Evolutionary conservation across 768 basidiomycete species (phyloP).

Genomic region (Phanerochaete sordida): DNA sequence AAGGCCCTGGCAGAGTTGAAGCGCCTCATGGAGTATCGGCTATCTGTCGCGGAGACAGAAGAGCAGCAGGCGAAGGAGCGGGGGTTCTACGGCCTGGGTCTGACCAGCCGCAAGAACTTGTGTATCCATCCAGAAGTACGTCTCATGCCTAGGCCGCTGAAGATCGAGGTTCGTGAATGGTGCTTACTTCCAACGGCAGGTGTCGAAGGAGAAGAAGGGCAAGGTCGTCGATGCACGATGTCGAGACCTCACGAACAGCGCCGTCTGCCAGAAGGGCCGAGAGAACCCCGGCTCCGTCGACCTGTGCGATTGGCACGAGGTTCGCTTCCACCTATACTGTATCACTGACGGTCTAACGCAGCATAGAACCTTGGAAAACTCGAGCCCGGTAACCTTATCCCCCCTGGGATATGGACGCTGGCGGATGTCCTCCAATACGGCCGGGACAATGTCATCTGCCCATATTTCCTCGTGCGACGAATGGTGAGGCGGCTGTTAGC

Average conservation of each 20-base stretch:
- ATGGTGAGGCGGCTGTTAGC: conserved; percentile 60
- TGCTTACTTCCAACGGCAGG: conserved; percentile 42
- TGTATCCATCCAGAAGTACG: conserved; percentile 92
- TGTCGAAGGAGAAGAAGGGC: conserved; percentile 97
- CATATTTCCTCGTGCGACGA: conserved; percentile 92
- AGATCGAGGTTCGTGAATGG: not conserved
- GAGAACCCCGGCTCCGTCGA: conserved; percentile 87
- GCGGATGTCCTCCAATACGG: conserved; percentile 91
- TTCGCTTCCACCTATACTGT: conserved; percentile 30
- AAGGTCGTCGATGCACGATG: conserved; percentile 96
- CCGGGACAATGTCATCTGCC: conserved; percentile 81
- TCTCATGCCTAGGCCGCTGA: conserved; percentile 18
- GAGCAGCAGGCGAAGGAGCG: conserved; percentile 76
- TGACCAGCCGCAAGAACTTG: conserved; percentile 94
- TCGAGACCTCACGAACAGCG: conserved; percentile 88
- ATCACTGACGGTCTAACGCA: not conserved
- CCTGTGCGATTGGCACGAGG: conserved; percentile 95
- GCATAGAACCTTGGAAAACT: conserved; percentile 75
- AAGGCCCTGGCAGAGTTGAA: conserved; percentile 96
- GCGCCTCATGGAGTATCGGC: conserved; percentile 87
- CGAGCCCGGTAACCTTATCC: conserved; percentile 78
- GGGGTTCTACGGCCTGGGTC: conserved; percentile 81
- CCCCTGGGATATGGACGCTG: conserved; percentile 89
- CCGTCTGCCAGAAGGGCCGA: conserved; percentile 77
- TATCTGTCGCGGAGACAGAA: conserved; percentile 64